Base-by-base conservation (phyloP, 2,329 filamentous ascomycete species). In the Emergomyces pasteurianus region DNA sequence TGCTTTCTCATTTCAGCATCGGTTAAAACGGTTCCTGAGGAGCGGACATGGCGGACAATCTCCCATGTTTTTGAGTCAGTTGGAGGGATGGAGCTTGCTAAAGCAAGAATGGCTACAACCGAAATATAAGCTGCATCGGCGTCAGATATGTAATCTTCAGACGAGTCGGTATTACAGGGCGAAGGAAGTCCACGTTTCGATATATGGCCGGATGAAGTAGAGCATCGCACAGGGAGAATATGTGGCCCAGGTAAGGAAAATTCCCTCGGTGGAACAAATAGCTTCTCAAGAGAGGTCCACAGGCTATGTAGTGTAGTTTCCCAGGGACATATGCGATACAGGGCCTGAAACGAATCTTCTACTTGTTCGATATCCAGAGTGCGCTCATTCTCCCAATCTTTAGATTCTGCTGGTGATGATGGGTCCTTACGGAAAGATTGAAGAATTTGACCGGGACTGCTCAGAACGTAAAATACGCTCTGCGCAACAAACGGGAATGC, bases 401-500 rank as follows among this genome's bases (percentile, higher is more conserved):
- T 26, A 60, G 55, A 23, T 55, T 60, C 4, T 8, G 23, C 7
- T 1, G 38, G 21, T 21, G 58, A 50, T 1, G 60, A 58, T 40
- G 60, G 31, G 43, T 67, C 65, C 34, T 62, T 64, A 58, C 70
- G 67, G 66, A 79, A 78, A 9, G 77, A 78, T 46, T 63, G 67
- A 4, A 78, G 58, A 10, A 79, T 70, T 53, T 76, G 72, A 36
- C 65, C 70, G 26, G 74, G 70, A 58, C 68, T 73, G 63, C 77
- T 73, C 52, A 80, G 63, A 16, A 75, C 71, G 62, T 74, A 79
- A 61, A 73, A 75, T 1, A 78, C 69, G 59, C 76, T 78, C 62
- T 79, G 78, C 8, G 72, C 69, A 58, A 78, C 62, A 62, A 78
- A 79, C 5, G 73, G 68, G 58, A 74, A 76, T 18, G 67, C 70